These are phyloP conservation scores for Ustilago shanxiensis DNA, from an alignment of 1,284 basidiomycete genomes.

Conservation along the genomic window DNA sequence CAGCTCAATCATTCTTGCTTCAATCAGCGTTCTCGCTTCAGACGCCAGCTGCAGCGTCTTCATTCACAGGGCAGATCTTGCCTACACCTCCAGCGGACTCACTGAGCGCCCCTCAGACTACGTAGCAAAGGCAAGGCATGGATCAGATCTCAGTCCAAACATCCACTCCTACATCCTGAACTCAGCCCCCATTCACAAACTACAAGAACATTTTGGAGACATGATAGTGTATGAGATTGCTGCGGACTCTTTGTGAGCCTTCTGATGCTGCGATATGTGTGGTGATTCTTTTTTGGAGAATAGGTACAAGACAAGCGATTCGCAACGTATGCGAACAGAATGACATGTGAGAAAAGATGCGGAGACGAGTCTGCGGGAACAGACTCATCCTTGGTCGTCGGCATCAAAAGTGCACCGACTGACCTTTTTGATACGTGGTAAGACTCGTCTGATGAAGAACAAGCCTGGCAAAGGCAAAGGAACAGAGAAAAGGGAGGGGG, in stretches of 20 bases:
- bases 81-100: too few relatives aligned
- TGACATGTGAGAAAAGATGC: constrained; percentile 25
- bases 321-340: constrained; percentile 11
- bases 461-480: constrained; percentile 12
- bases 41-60: background rate
- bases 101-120: too few relatives aligned
- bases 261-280: constrained; percentile 56
- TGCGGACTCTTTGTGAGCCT: constrained; percentile 54
- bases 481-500: constrained; percentile 2
- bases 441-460: constrained; percentile 1
- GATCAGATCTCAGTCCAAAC: background rate
- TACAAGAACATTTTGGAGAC: constrained; percentile 19
- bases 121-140: too few relatives aligned
- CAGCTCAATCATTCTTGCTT: background rate
- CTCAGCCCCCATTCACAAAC: background rate
- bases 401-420: constrained; percentile 15
- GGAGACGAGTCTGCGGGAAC: constrained; percentile 37
- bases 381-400: constrained; percentile 32
- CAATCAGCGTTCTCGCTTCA: background rate
- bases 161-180: background rate
- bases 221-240: constrained; percentile 54
- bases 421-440: constrained; percentile 53
- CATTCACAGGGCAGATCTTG: too few relatives aligned
- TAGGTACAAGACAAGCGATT: constrained; percentile 18
- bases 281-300: constrained; percentile 29